These are phyloP conservation scores for Paramyrothecium sp. DNA, from an alignment of 2,329 filamentous ascomycete species.

Conservation along the genomic window DNA sequence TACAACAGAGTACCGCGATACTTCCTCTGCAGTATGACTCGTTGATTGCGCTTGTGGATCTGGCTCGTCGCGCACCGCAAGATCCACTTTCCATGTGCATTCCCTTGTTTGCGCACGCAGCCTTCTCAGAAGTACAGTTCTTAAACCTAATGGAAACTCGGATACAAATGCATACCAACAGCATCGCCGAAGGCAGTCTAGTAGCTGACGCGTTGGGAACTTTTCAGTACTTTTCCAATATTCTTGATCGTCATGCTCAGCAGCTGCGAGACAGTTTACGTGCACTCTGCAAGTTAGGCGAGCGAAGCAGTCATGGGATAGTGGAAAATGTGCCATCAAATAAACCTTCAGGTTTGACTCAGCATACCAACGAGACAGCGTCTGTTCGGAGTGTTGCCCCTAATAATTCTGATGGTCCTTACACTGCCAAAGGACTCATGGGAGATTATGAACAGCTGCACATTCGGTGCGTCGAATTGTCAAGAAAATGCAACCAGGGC, in stretches of 20 bases:
- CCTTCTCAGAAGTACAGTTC: constrained; percentile 10
- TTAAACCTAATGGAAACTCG: constrained; percentile 8
- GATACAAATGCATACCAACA: constrained; percentile 1
- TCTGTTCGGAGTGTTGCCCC: neutral
- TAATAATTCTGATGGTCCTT: neutral
- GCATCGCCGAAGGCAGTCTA: neutral
- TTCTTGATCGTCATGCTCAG: constrained; percentile 8
- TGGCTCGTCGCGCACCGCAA: constrained; percentile 4
- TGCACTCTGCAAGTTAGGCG: neutral
- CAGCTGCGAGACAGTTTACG: constrained; percentile 1
- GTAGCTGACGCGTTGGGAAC: constrained; percentile 3
- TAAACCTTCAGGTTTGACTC: neutral
- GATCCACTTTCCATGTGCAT: constrained; percentile 11
- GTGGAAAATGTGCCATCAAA: neutral
- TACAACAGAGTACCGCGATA: constrained; percentile 1
- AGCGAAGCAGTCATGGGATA: neutral
- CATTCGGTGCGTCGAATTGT: constrained; percentile 6
- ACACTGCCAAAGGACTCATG: constrained; percentile 3
- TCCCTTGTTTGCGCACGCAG: constrained; percentile 8
- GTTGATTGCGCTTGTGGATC: constrained; percentile 4
- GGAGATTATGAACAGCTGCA: constrained; percentile 5
- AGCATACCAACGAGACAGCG: neutral
- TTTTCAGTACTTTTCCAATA: constrained; percentile 7
- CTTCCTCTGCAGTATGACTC: constrained; percentile 8
- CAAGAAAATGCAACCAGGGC: constrained; percentile 4